phyloP scores from a whole-genome alignment of 2,329 filamentous ascomycete species.

The Trichoderma sp. region DNA sequence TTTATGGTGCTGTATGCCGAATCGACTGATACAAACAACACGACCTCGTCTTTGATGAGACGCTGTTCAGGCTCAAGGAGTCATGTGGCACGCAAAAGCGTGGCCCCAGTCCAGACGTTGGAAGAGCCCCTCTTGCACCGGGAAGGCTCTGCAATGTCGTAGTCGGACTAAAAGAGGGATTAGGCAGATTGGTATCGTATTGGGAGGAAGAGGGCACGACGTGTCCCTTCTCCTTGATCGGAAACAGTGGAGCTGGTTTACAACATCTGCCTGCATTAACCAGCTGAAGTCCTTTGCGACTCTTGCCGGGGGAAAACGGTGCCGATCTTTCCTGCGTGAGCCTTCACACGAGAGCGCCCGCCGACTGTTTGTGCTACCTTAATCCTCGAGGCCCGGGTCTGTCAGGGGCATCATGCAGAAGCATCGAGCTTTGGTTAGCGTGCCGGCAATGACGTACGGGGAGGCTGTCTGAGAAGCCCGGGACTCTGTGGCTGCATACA shows the following conservation, averaged over 20 bases:
- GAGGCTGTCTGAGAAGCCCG: constrained; percentile 16
- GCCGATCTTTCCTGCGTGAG: constrained; percentile 26
- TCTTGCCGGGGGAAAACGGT: not conserved
- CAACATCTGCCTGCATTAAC: constrained; percentile 18
- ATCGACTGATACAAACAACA: constrained; percentile 28
- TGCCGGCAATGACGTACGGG: constrained; percentile 25
- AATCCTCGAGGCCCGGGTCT: constrained; percentile 31
- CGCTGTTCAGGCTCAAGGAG: constrained; percentile 31
- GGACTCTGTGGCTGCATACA: constrained; percentile 25
- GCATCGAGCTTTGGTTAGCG: constrained; percentile 28
- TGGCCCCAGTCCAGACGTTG: constrained; percentile 40
- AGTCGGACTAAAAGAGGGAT: constrained; percentile 33
- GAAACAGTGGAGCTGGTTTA: constrained; percentile 23
- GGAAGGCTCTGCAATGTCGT: constrained; percentile 35
- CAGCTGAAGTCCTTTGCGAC: constrained; percentile 11
- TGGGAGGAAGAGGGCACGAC: constrained; percentile 23
- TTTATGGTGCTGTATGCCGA: constrained; percentile 29
- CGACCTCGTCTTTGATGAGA: constrained; percentile 19
- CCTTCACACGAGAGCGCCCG: constrained; percentile 18
- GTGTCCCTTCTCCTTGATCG: constrained; percentile 16
- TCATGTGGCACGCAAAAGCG: constrained; percentile 39
- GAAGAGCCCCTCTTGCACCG: constrained; percentile 37
- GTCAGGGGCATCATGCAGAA: constrained; percentile 32
- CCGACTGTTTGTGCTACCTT: constrained; percentile 31
- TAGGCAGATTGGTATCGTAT: constrained; percentile 35